A percentile compares a stretch with the other conserved stretches of the same genome.
Conservation (phyloP, 2,329 filamentous ascomycete species). For the Drechslerella coelobrocha region DNA sequence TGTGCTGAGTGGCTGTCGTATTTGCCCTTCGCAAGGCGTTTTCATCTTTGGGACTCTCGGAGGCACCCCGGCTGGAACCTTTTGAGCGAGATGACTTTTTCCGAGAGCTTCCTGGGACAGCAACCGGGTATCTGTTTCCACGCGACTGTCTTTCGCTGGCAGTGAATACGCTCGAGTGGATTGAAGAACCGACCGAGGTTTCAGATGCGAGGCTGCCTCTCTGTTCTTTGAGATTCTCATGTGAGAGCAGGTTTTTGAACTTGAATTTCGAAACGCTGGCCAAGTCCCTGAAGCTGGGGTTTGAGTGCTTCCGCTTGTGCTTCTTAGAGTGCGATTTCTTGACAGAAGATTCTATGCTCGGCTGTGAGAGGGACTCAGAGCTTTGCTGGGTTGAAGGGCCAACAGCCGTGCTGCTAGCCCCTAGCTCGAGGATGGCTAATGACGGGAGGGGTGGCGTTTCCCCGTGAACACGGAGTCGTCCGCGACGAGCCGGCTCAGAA, state of each 20-base stretch:
- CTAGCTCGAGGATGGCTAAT: constrained; percentile 10
- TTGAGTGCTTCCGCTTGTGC: constrained; percentile 47
- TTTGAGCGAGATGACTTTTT: constrained; percentile 18
- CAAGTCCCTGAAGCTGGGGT: constrained; percentile 47
- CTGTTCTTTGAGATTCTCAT: constrained; percentile 42
- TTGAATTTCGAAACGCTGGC: constrained; percentile 37
- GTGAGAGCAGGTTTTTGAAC: constrained; percentile 43
- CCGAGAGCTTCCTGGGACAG: constrained; percentile 13
- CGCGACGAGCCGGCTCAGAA: constrained; percentile 31
- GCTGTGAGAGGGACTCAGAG: too few relatives aligned
- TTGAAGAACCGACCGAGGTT: constrained; percentile 43
- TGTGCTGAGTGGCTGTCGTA: constrained; percentile 30
- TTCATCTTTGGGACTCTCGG: constrained; percentile 28
- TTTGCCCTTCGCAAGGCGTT: constrained; percentile 25
- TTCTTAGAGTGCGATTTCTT: constrained; percentile 23
- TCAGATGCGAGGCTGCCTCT: constrained; percentile 34
- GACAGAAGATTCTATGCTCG: not conserved
- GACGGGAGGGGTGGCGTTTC: constrained; percentile 48
- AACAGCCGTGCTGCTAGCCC: not conserved
- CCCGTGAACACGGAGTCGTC: constrained; percentile 37
- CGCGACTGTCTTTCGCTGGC: constrained; percentile 37
- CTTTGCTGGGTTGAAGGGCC: too few relatives aligned
- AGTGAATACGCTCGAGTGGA: constrained; percentile 46
- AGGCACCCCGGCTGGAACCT: constrained; percentile 18
- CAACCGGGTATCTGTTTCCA: constrained; percentile 45